Conservation (phyloP, 1,139 yeast species). For the Yamadazyma diddensiae region DNA sequence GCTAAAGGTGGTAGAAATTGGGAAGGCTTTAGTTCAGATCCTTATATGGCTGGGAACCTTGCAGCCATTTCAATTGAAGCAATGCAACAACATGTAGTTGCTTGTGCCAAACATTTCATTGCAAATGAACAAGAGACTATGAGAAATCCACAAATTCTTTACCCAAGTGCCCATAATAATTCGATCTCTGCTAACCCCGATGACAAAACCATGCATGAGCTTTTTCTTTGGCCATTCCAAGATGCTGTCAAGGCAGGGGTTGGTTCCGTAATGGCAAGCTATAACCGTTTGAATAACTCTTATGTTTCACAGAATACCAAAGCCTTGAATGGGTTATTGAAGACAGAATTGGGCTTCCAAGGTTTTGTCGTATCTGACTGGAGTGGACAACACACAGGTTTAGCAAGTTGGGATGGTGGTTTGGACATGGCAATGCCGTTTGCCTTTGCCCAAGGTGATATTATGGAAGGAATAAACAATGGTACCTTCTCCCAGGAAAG, state of each 20-base stretch:
- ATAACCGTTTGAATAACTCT: slow-evolving; percentile 55
- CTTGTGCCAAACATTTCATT: slow-evolving; percentile 52
- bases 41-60: slow-evolving; percentile 55
- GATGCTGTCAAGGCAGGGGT: slow-evolving; percentile 59
- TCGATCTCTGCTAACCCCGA: slow-evolving; percentile 60
- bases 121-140: slow-evolving; percentile 64
- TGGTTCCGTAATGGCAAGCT: slow-evolving; percentile 61
- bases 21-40: slow-evolving; percentile 66
- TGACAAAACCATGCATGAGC: slow-evolving; percentile 25
- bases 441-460: slow-evolving; percentile 44
- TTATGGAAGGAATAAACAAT: slow-evolving; percentile 54
- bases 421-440: slow-evolving; percentile 70
- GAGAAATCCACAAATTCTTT: slow-evolving; percentile 48
- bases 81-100: slow-evolving; percentile 55
- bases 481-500: slow-evolving; percentile 32
- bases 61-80: slow-evolving; percentile 54
- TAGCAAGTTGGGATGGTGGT: slow-evolving; percentile 55
- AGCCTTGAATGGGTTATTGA: slow-evolving; percentile 50
- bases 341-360: slow-evolving; percentile 62
- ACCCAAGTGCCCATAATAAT: slow-evolving; percentile 10
- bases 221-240: slow-evolving; percentile 65
- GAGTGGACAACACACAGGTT: slow-evolving; percentile 61
- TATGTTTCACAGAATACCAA: slow-evolving; percentile 62
- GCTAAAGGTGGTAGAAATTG: slow-evolving; percentile 65
- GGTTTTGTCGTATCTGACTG: slow-evolving; percentile 66